Percentiles rank a stretch among this genome's conserved stretches.
phyloP scores from a whole-genome alignment of 805 yeast genomes.

The Saturnispora besseyi region DNA sequence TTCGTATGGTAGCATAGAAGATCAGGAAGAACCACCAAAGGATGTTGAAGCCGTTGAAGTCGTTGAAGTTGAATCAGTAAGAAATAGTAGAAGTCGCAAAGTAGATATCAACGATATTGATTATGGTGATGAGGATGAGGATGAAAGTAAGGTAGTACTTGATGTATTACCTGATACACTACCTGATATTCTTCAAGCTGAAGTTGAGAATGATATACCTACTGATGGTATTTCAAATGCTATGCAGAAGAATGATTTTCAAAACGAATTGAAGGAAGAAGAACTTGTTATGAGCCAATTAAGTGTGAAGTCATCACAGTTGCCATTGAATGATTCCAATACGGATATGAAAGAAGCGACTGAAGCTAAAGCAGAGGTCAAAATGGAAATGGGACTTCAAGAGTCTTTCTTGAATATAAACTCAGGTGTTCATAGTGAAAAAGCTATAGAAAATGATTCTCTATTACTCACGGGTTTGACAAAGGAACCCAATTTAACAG shows the following conservation, averaged over 20 bases:
- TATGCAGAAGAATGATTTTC: constrained; percentile 4
- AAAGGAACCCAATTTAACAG: neutral
- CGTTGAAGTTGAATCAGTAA: neutral
- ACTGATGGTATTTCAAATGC: neutral
- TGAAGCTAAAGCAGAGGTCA: neutral
- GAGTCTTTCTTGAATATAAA: neutral
- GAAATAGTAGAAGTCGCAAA: constrained; percentile 4
- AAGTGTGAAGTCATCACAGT: neutral
- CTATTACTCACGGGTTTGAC: neutral
- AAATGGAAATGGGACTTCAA: neutral
- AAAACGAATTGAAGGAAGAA: constrained; percentile 4
- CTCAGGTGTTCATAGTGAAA: neutral
- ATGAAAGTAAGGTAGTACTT: no score
- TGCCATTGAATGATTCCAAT: neutral
- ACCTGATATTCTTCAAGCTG: neutral
- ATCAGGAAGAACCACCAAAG: constrained; percentile 1
- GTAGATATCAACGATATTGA: neutral
- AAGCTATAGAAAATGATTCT: neutral
- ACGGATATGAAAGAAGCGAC: neutral
- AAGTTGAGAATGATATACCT: neutral
- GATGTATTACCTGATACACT: no score
- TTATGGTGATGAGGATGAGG: constrained; percentile 5
- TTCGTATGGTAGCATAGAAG: neutral
- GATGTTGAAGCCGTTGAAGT: neutral
- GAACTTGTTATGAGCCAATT: neutral